These are phyloP conservation scores for Aspergillus japonicus DNA, from an alignment of 2,329 filamentous ascomycete genomes.

Conservation along the genomic window DNA sequence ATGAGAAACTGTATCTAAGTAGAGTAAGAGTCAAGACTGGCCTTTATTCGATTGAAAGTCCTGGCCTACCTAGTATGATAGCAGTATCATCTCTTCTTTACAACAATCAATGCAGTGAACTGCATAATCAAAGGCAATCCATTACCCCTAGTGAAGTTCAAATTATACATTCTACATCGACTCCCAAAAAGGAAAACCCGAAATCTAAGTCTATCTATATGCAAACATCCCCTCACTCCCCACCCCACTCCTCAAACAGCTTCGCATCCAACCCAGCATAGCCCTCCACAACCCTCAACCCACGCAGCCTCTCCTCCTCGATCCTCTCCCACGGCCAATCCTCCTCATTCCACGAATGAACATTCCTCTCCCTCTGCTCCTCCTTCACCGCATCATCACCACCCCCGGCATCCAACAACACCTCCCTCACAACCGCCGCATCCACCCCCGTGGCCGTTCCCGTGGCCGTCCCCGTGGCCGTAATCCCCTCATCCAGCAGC, in stretches of 20 bases:
- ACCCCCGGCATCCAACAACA: conserved; percentile 9
- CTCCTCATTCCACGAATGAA: conserved; percentile 34
- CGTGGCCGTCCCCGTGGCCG: conserved; percentile 22
- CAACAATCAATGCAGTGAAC: too few species aligned
- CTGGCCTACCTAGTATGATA: too few species aligned
- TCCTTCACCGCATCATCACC: not conserved
- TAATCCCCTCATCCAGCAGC: conserved; percentile 27
- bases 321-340: conserved; percentile 62
- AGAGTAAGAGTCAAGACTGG: too few species aligned
- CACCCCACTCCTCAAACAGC: conserved; percentile 50
- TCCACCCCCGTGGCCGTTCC: conserved; percentile 31
- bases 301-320: conserved; percentile 56
- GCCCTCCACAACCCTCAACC: conserved; percentile 54
- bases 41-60: too few species aligned
- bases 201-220: not conserved
- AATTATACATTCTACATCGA: too few species aligned
- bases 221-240: not conserved
- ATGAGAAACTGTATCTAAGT: too few species aligned
- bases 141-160: too few species aligned
- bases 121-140: too few species aligned
- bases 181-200: too few species aligned
- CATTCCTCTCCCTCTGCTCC: conserved; percentile 31
- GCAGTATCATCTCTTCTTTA: too few species aligned
- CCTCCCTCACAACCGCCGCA: conserved; percentile 36
- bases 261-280: conserved; percentile 54